Evolutionary conservation across 768 basidiomycete genomes (phyloP), one percentile per base, ranked within the genome.

Genomic region (Lactifluus rugatus): DNA sequence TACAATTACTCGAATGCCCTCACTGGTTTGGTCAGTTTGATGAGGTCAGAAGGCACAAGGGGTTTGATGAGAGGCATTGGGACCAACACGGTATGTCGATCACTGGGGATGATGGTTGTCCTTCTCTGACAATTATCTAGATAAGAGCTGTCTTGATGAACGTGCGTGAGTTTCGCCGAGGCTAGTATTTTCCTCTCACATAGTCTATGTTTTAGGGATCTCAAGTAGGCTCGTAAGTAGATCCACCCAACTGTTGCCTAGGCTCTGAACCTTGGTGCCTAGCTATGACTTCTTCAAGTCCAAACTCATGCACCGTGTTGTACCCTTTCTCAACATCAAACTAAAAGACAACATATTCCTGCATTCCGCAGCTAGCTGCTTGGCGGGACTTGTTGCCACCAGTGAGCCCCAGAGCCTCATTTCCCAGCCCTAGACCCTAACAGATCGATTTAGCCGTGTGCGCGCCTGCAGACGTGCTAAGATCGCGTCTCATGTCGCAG

Each of bases 1-100:
- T 90, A 87, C 66, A 79, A 82, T 47, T 95, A 95, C 70, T 75
- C 78, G 21, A 90, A 93, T 68, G 89, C 82, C n/a, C 62, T 92
- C 17, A 75, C 78, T 48, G 92, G 92, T 8, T 72, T 94, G n/a
- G 62, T 79, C 7, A 75, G 68, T 61, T 76, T 94, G 47, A 72
- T 87, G 10, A 78, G 74, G 62, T 78, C 79, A 50, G 92, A 93
- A 67, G 89, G 91, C 17, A 45, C 82, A 8, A 77, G 74, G 31
- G 87, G 87, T 4, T 76, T 93, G 56, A 72, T 76, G 13, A 76
- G 90, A 65, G 92, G 92, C 19, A 72, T 93, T 42, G 86, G 81
- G 19, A 84, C 89, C 16, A 95, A 95, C 65, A 78, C 78, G 49
- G 87, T 89, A 68, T 60, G 82, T 70, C 45, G 16, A 25, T 7